phyloP scores from a whole-genome alignment of 257 asterid genomes.

The Paulownia fortunei region DNA sequence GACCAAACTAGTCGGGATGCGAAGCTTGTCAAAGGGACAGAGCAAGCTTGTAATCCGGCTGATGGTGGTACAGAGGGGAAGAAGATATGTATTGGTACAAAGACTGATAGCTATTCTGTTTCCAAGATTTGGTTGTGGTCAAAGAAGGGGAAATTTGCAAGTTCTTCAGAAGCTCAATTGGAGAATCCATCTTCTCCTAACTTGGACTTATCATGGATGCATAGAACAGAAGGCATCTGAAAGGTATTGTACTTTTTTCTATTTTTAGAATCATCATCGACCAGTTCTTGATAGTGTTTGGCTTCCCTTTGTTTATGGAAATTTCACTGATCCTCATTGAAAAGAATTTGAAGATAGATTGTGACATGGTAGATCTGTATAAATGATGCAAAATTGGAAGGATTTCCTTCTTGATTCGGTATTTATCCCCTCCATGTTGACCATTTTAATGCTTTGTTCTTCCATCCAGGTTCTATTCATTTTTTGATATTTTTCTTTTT shows the following conservation, averaged over 20 bases:
- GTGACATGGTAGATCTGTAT: constrained; percentile 29
- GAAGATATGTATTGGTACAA: constrained; percentile 61
- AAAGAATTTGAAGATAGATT: constrained; percentile 25
- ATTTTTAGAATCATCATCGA: constrained; percentile 17
- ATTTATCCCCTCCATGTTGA: not conserved
- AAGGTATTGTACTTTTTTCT: constrained; percentile 29
- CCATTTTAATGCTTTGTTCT: not conserved
- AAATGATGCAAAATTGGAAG: constrained; percentile 26
- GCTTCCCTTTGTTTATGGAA: not conserved
- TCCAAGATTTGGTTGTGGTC: constrained; percentile 93
- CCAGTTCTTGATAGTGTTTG: constrained; percentile 11
- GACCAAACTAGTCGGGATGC: constrained; percentile 26
- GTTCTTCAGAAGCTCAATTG: constrained; percentile 46
- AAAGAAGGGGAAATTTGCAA: no score
- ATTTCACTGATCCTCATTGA: not conserved
- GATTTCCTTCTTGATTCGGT: not conserved
- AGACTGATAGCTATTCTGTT: constrained; percentile 77
- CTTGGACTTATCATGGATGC: constrained; percentile 45
- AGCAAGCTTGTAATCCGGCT: constrained; percentile 16
- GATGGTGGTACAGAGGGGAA: constrained; percentile 53
- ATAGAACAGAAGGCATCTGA: constrained; percentile 36
- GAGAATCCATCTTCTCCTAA: constrained; percentile 39
- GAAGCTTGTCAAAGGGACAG: constrained; percentile 31
- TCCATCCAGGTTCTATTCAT: not conserved
- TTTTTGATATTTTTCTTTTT: not conserved